phyloP scores from a whole-genome alignment of 2,329 filamentous ascomycete genomes.

The Lachnellula cervina region DNA sequence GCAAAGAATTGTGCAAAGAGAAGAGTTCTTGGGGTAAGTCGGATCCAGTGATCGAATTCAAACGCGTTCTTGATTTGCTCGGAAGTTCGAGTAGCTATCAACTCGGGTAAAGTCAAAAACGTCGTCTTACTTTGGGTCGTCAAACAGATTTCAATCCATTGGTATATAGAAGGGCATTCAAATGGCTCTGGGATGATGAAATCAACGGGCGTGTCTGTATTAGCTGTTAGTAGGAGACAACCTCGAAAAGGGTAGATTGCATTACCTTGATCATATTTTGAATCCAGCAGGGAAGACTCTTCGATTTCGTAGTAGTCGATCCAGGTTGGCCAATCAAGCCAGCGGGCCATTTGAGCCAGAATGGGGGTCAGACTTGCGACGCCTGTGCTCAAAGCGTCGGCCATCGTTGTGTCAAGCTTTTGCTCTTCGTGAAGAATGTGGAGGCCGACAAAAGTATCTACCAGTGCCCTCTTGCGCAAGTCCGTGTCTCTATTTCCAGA shows the following conservation, averaged over 20 bases:
- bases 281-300: constrained; percentile 46
- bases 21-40: constrained; percentile 58
- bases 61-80: constrained; percentile 11
- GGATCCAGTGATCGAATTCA: constrained; percentile 22
- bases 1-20: constrained; percentile 66
- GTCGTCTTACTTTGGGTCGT: constrained; percentile 29
- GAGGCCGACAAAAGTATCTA: constrained; percentile 68
- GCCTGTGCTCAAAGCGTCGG: constrained; percentile 42
- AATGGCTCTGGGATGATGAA: constrained; percentile 43
- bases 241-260: constrained; percentile 4
- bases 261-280: constrained; percentile 50
- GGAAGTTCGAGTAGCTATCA: constrained; percentile 34
- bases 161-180: constrained; percentile 54
- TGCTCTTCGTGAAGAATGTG: constrained; percentile 88
- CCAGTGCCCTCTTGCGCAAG: constrained; percentile 54
- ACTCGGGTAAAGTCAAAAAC: constrained; percentile 47
- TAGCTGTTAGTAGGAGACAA: constrained; percentile 6
- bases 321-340: constrained; percentile 73
- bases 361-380: constrained; percentile 60
- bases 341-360: constrained; percentile 73
- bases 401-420: constrained; percentile 64
- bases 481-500: constrained; percentile 47
- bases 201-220: constrained; percentile 14
- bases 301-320: constrained; percentile 57
- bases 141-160: constrained; percentile 44